Base-by-base conservation (phyloP, 257 asterid species). In the Henckelia pumila region DNA sequence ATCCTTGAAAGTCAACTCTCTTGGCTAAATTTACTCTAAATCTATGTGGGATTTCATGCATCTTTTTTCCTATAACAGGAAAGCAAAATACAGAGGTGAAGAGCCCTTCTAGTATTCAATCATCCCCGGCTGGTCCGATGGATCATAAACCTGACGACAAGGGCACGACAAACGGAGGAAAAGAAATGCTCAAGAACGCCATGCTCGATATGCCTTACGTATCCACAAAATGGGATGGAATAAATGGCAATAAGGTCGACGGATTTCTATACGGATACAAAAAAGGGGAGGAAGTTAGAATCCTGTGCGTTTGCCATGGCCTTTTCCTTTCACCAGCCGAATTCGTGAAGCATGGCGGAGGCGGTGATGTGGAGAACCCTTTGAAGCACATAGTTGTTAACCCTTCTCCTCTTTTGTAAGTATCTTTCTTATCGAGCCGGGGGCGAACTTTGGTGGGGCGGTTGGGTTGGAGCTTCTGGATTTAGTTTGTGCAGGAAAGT, bases 271-370 rank as follows among this genome's bases (percentile, higher is more conserved):
- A 88, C 70, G 73, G 81, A 63, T 88, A 83, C 67, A 70, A 58
- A 62, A 88, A 80, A 22, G 95, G 93, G 20, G 97, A 89, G 71
- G 93, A 82, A n/a, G 89, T 88, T 47, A 86, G 75, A 49, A 92
- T 92, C 28, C 75, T 92, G 7, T 92, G 97, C 26, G 93, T 89
- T 16, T 89, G 98, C 75, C 98, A 92, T 61, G 97, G 97, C 50
- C 52, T 33, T 52, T 89, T 86, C 33, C 80, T 85, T 16, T 79
- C 97, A 1, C 98, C 98, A 2, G 89, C 95, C 1, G 95, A 89
- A 70, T 92, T 92, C 61, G 74, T 86, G 21, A 78, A 73, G 79
- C 97, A 89, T 35, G 98, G 86, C 1, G 97, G 98, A 0, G 93
- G 95, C 1, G 81, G 65, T 1, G 85, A 84, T 14, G 95, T 89